phyloP scores from a whole-genome alignment of 2,329 filamentous ascomycete species.

The Ustulina deusta region DNA sequence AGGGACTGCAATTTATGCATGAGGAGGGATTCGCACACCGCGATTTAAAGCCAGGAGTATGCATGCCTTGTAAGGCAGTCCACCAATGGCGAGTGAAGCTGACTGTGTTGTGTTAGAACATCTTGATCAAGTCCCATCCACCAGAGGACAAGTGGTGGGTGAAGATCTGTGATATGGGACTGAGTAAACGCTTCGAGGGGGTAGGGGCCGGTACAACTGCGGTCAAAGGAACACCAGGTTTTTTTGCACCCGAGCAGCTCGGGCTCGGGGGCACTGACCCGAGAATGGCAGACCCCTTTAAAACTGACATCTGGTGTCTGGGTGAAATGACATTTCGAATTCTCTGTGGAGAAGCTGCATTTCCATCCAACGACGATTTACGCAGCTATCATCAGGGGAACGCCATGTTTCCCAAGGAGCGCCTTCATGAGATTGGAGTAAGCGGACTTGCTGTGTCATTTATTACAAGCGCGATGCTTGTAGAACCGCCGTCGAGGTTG shows the following conservation, averaged over 20 bases:
- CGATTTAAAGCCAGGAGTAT: slow-evolving; percentile 25
- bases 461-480: slow-evolving; percentile 20
- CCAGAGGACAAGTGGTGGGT: slow-evolving; percentile 23
- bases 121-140: slow-evolving; percentile 22
- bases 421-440: slow-evolving; percentile 9
- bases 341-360: slow-evolving; percentile 19
- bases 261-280: slow-evolving; percentile 20
- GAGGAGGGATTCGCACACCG: slow-evolving; percentile 24
- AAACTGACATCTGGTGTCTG: slow-evolving; percentile 23
- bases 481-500: slow-evolving; percentile 3
- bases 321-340: slow-evolving; percentile 28
- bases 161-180: slow-evolving; percentile 26
- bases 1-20: slow-evolving; percentile 25
- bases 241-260: slow-evolving; percentile 23
- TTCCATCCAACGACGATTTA: slow-evolving; percentile 20
- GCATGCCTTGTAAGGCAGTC: neutral
- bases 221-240: slow-evolving; percentile 19
- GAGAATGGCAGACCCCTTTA: slow-evolving; percentile 22
- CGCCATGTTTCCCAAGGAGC: slow-evolving; percentile 8
- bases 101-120: slow-evolving; percentile 18
- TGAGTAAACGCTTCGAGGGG: slow-evolving; percentile 27
- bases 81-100: slow-evolving; percentile 5
- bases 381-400: neutral
- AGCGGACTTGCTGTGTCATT: slow-evolving; percentile 13
- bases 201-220: slow-evolving; percentile 14